Conservation (phyloP, 768 basidiomycete species). For the Nidularia pulvinata region DNA sequence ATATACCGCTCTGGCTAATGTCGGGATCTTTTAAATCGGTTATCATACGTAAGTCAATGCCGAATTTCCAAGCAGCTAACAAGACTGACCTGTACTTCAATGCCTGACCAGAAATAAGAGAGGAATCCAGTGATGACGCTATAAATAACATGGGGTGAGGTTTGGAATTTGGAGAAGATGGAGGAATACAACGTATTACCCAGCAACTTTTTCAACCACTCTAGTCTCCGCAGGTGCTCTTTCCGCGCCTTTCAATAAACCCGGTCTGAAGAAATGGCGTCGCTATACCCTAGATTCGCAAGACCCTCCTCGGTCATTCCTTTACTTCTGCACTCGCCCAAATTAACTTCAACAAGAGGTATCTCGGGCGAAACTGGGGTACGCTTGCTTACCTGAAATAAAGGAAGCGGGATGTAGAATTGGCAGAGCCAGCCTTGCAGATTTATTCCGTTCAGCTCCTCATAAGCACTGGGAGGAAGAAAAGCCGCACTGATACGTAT, state of each 20-base stretch:
- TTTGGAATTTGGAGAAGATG: background rate
- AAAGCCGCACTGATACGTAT: conserved; percentile 62
- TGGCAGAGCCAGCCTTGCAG: conserved; percentile 44
- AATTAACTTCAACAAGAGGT: background rate
- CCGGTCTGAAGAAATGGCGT: conserved; percentile 75
- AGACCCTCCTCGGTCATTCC: conserved; percentile 73
- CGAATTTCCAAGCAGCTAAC: too few relatives aligned
- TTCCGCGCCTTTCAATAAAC: conserved; percentile 43
- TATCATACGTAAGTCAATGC: too few relatives aligned
- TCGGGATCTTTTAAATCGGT: conserved; percentile 26
- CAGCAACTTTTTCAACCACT: conserved; percentile 34
- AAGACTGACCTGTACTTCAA: conserved; percentile 36
- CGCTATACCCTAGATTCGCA: conserved; percentile 65
- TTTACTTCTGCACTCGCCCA: conserved; percentile 52
- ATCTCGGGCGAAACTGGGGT: too few relatives aligned
- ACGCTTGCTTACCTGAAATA: conserved; percentile 40
- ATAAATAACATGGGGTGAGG: background rate
- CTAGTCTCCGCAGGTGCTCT: conserved; percentile 30
- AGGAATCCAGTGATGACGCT: conserved; percentile 35
- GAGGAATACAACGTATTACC: conserved; percentile 26
- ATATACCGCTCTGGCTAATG: conserved; percentile 53
- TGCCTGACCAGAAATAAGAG: conserved; percentile 31
- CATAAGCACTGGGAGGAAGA: background rate
- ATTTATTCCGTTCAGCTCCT: background rate
- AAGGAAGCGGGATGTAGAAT: conserved; percentile 46